Percentiles rank a stretch among this genome's conserved stretches.
phyloP scores from a whole-genome alignment of 2,329 filamentous ascomycete genomes.

The Elsinoe ampelina region DNA sequence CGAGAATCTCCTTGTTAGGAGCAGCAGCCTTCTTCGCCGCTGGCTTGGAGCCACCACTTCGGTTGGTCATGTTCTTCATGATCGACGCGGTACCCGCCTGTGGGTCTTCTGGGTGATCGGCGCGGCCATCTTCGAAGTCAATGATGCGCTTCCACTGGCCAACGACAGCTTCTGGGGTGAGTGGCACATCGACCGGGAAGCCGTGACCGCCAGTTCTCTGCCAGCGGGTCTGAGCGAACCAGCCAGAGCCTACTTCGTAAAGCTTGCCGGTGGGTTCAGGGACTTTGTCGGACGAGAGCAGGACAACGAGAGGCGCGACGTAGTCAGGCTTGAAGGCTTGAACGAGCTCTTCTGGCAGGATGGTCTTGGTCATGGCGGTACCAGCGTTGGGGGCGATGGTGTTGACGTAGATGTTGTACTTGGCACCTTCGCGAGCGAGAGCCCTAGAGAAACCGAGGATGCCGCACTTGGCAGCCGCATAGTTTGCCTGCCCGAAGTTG shows the following conservation, averaged over 20 bases:
- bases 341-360: conserved; percentile 94
- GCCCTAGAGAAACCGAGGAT: conserved; percentile 94
- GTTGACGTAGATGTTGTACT: conserved; percentile 98
- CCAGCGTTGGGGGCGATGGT: conserved; percentile 96
- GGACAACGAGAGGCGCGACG: conserved; percentile 83
- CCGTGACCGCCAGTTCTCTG: conserved; percentile 81
- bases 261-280: conserved; percentile 79
- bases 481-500: conserved; percentile 98
- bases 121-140: conserved; percentile 78
- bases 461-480: conserved; percentile 61
- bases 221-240: conserved; percentile 88
- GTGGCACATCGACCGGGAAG: conserved; percentile 76
- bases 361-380: conserved; percentile 85
- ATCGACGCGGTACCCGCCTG: conserved; percentile 70
- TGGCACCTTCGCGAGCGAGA: conserved; percentile 82
- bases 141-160: conserved; percentile 68
- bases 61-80: conserved; percentile 80
- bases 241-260: conserved; percentile 92
- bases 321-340: conserved; percentile 99
- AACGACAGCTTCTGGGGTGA: conserved; percentile 76
- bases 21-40: conserved; percentile 23
- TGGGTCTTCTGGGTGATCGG: conserved; percentile 74
- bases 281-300: conserved; percentile 78
- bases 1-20: conserved; percentile 56
- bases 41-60: conserved; percentile 34